phyloP scores from a whole-genome alignment of 805 yeast species.

The Zygosaccharomyces bisporus region DNA sequence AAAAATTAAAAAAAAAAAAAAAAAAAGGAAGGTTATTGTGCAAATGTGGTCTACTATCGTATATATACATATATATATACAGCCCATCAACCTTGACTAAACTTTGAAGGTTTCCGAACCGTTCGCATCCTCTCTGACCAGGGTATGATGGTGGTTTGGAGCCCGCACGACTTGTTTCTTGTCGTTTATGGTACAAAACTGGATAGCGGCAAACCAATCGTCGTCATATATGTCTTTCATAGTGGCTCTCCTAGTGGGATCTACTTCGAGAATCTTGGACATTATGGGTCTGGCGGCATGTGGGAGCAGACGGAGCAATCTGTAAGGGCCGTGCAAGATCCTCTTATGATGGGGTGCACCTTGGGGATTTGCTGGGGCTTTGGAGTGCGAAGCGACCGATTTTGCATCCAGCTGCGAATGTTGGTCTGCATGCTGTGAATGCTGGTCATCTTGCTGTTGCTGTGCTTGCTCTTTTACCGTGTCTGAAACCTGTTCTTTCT shows the following conservation, averaged over 20 bases:
- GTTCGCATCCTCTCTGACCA: conserved; percentile 45
- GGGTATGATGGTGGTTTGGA: conserved; percentile 49
- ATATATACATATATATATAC: not conserved
- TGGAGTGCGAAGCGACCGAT: conserved; percentile 19
- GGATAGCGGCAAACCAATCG: conserved; percentile 65
- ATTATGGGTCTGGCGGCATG: conserved; percentile 79
- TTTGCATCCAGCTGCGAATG: conserved; percentile 10
- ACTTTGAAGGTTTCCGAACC: conserved; percentile 44
- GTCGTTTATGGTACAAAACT: conserved; percentile 52
- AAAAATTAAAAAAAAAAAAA: not conserved
- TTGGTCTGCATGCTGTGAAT: conserved; percentile 1
- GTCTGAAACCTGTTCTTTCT: no score
- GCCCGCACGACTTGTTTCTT: conserved; percentile 42
- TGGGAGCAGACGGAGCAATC: conserved; percentile 75
- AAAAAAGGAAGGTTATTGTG: not conserved
- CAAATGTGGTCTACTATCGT: not conserved
- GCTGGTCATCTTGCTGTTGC: not conserved
- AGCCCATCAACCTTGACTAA: conserved; percentile 6
- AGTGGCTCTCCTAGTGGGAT: conserved; percentile 59
- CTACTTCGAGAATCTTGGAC: conserved; percentile 60
- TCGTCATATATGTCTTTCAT: conserved; percentile 62
- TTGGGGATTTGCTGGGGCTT: not conserved
- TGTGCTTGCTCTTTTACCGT: conserved; percentile 1
- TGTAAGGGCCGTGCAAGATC: conserved; percentile 76
- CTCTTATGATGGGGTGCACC: conserved; percentile 38